phyloP scores from a whole-genome alignment of 768 basidiomycete genomes.

The Kondoa malvinella region DNA sequence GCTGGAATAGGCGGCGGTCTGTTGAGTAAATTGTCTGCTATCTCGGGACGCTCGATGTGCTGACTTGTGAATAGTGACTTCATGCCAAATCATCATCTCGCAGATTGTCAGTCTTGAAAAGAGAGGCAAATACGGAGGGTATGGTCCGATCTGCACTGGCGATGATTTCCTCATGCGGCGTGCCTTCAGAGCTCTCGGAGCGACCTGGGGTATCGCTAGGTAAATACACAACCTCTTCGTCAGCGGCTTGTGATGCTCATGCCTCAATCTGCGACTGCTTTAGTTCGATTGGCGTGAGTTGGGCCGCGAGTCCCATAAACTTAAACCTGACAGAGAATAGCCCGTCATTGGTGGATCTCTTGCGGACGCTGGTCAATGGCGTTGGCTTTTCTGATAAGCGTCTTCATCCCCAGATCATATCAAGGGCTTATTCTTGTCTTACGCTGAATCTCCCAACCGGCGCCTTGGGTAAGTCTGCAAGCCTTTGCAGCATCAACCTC shows the following conservation, averaged over 20 bases:
- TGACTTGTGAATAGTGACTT: background rate
- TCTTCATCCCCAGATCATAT: background rate
- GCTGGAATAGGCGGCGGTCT: slow-evolving; percentile 57
- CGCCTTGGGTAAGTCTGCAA: background rate
- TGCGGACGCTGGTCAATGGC: slow-evolving; percentile 42
- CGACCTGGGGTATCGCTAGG: slow-evolving; percentile 29
- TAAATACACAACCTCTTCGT: slow-evolving; percentile 25
- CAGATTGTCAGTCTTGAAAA: slow-evolving; percentile 31
- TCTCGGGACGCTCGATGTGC: background rate
- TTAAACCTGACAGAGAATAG: background rate
- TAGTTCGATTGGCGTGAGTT: slow-evolving; percentile 49
- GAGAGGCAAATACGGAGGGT: slow-evolving; percentile 29
- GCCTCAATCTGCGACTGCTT: slow-evolving; percentile 35
- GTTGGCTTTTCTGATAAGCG: slow-evolving; percentile 43
- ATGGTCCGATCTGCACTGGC: too few relatives aligned
- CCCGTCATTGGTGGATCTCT: slow-evolving; percentile 14
- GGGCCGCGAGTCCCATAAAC: background rate
- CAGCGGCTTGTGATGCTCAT: background rate
- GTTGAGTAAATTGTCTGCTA: slow-evolving; percentile 14
- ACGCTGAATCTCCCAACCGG: background rate
- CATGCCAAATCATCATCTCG: slow-evolving; percentile 21
- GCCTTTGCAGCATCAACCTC: too few relatives aligned
- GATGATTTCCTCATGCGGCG: too few relatives aligned
- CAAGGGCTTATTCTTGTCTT: background rate
- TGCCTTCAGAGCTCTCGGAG: too few relatives aligned